These are phyloP conservation scores for Starmerella kuoi DNA, from an alignment of 805 yeast species.

Conservation along the genomic window DNA sequence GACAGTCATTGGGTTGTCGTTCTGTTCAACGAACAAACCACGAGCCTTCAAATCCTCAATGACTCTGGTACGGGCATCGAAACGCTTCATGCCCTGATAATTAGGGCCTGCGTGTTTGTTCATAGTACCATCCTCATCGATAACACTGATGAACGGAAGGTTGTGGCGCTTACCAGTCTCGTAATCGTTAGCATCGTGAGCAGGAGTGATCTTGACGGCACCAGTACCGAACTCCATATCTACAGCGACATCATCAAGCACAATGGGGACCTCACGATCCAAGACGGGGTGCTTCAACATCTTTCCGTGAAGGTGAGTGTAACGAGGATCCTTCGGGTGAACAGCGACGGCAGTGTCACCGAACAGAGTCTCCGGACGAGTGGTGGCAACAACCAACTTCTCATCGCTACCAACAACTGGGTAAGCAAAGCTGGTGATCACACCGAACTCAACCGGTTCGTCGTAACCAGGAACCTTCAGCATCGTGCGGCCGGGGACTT, in stretches of 20 bases:
- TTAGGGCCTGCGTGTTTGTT: constrained; percentile 82
- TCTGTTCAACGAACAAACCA: constrained; percentile 70
- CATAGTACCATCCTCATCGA: constrained; percentile 82
- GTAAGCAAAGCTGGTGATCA: constrained; percentile 88
- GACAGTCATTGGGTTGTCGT: constrained; percentile 90
- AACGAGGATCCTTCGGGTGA: constrained; percentile 89
- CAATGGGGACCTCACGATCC: constrained; percentile 72
- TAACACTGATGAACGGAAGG: constrained; percentile 76
- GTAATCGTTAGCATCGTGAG: constrained; percentile 96
- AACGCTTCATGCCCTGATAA: constrained; percentile 83
- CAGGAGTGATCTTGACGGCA: constrained; percentile 98
- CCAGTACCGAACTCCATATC: constrained; percentile 99
- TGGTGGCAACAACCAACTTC: constrained; percentile 83
- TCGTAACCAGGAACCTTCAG: constrained; percentile 83
- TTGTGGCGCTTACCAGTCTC: constrained; percentile 87
- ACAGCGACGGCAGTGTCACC: constrained; percentile 98
- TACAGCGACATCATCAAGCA: constrained; percentile 84
- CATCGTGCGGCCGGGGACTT: constrained; percentile 66
- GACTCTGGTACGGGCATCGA: constrained; percentile 80
- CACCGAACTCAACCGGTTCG: constrained; percentile 89
- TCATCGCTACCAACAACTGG: constrained; percentile 78
- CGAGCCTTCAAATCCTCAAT: constrained; percentile 63
- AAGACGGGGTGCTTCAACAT: constrained; percentile 82
- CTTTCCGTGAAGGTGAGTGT: constrained; percentile 90
- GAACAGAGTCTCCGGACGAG: constrained; percentile 96